Base-by-base conservation (phyloP, 441 rosid species). In the Rhodomyrtus psidioides region DNA sequence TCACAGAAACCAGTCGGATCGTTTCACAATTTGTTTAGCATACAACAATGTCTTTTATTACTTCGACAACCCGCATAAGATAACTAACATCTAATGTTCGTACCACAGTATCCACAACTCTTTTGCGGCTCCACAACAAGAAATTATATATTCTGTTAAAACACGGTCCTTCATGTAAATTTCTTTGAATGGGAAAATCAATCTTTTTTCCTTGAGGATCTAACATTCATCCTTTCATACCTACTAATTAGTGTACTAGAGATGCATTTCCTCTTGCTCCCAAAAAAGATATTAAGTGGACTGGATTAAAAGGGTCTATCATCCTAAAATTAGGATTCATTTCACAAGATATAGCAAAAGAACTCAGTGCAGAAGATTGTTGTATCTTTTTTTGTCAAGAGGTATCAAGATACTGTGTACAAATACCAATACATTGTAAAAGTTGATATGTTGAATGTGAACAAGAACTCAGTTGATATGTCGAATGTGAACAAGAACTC, bases 11-110 rank as follows among this genome's bases (percentile, higher is more conserved):
- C 53, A 81, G 34, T 87, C 16, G 10, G 81, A 44, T 87, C 27
- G 56, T 87, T 81, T 53, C 83, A 55, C 84, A 84, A 53, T 87
- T 60, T 84, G 76, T 75, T 84, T 60, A 44, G 62, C 85, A 30
- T 83, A 84, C 81, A 79, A 79, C 81, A 84, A 51, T 84, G 26
- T 84, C 82, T 79, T 87, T 58, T 75, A 79, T 85, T 75, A 79
- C 46, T 84, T 84, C 84, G 81, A 88, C 85, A 85, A 76, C 55
- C 62, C 12, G 0, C 79, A 39, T 70, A 70, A 21, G 46, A 39
- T 39, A 10, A 10, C 5, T 12, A 39, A 13, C 49, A 39, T 70
- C 79, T 39, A 70, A 10, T 39, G 79, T 70, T 21, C 49, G 1
- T 21, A 70, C 49, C 84, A 84, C 26, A 62, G 7, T 21, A 86